Base-by-base conservation (phyloP, 495 filamentous ascomycete genomes). In the Trichoderma parareesei region DNA sequence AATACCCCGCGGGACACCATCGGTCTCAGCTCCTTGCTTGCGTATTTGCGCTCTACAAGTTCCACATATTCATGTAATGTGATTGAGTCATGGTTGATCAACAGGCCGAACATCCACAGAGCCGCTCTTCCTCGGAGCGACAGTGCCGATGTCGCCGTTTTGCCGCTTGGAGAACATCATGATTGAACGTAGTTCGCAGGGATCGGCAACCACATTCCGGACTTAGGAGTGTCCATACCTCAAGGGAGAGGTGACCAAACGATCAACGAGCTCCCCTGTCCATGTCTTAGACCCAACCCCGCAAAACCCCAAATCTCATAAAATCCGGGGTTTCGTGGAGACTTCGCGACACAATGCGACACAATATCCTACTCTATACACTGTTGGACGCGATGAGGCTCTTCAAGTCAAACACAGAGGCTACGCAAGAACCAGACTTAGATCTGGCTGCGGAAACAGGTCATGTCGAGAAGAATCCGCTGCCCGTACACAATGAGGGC, bases 261-360 rank as follows among this genome's bases (percentile, higher is more conserved):
- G 13, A 1, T 18, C 44, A 7, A 48, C 16, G 40, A 35, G 20
- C 2, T 35, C 27, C 49, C 53, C 20, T 37, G 8, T 5, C 5
- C 53, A 57, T 57, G 27, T 37, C 53, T 37, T 14, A 57, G 33
- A 37, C 53, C 20, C 9, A 57, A 57, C 53, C 53, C 53, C 53
- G 53, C 53, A 57, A 57, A 37, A 33, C 6, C 4, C 35, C 2
- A 37, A 7, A 4, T 57, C 53, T 2, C 53, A 57, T 57, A 57
- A 55, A 57, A 57, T 57, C 53, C 37, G 53, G 27, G 53, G 27
- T 37, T 57, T 16, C 53, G 53, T 37, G 53, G 37, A n/a, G 46
- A 2, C 8, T 49, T 49, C 16, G 16, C 18, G 46, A 18, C 16
- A 20, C 5, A 20, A 9, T 35, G 16, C 18, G 46, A 18, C 16